These are phyloP conservation scores for Calonectria crousiana DNA, from an alignment of 2,329 filamentous ascomycete genomes.

Conservation along the genomic window DNA sequence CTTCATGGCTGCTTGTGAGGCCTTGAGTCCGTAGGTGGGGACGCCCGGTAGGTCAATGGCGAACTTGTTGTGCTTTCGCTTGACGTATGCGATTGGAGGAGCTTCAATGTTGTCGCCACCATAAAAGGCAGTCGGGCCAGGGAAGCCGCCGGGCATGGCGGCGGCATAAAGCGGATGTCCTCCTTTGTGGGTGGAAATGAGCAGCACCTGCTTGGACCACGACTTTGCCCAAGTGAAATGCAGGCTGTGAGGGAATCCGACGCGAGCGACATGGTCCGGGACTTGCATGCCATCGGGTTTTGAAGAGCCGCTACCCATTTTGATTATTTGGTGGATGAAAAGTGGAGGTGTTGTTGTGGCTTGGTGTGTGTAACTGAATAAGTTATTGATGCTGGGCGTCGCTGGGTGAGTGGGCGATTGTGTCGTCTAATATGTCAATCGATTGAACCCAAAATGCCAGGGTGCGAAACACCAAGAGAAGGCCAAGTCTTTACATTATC, in stretches of 20 bases:
- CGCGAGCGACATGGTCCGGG: constrained; percentile 22
- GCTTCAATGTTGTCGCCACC: constrained; percentile 4
- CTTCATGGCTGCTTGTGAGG: constrained; percentile 17
- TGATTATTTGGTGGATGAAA: background rate
- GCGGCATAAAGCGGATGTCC: constrained; percentile 17
- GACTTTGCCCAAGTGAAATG: constrained; percentile 32
- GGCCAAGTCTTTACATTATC: background rate
- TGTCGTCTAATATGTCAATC: background rate
- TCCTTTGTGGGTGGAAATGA: constrained; percentile 16
- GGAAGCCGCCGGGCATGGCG: constrained; percentile 27
- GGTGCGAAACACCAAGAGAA: background rate
- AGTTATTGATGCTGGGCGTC: background rate
- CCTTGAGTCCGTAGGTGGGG: constrained; percentile 8
- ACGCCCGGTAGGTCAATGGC: constrained; percentile 28
- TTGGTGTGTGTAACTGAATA: background rate
- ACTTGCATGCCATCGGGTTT: constrained; percentile 15
- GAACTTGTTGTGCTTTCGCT: background rate
- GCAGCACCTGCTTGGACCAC: constrained; percentile 19
- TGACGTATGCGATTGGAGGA: constrained; percentile 19
- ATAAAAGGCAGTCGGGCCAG: constrained; percentile 21
- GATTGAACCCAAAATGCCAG: background rate
- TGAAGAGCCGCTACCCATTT: background rate
- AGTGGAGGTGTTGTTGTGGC: background rate
- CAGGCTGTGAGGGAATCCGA: constrained; percentile 32
- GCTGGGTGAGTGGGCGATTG: background rate